Evolutionary conservation across 768 basidiomycete genomes (phyloP), one percentile per base, ranked within the genome.

Genomic region (Mycena amicta): DNA sequence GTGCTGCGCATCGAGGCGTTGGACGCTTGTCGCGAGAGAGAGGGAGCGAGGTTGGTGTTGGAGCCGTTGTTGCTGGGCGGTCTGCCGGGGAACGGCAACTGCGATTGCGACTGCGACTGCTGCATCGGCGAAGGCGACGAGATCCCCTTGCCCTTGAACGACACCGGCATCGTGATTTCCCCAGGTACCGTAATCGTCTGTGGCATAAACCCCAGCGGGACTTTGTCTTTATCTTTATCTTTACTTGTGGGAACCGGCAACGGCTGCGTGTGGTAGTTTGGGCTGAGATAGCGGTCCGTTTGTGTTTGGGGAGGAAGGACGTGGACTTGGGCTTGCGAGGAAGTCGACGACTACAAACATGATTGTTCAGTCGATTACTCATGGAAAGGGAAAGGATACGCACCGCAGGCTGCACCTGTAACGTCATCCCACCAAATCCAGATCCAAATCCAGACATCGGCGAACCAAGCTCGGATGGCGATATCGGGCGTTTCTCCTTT

Each of bases 391-490:
- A n/a, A n/a, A n/a, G n/a, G n/a, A n/a, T n/a, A 46, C 61, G 39
- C 53, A 62, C 61, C 57, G 61, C 57, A 43, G 57, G 61, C 51
- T 59, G 49, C 3, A 59, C 30, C 12, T 29, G 46, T n/a, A 59
- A 47, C 5, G 57, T 41, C 49, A 45, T 37, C 18, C 43, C 43
- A 23, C 43, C 43, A 37, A 37, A 37, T 18, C 57, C 54, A 29
- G 39, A n/a, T 37, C 33, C 33, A 18, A 37, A 37, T 8, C 18
- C 33, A 37, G 33, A 60, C 25, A 31, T 46, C 5, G 62, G 58
- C 0, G 62, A 57, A 11, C 62, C 62, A 4, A 54, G 2, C 3
- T 64, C 62, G 4, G 62, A 64, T n/a, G 62, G 62, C 29, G 53
- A 50, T 22, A 60, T 47, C 3, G 62, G 59, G 11, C 59, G 46